Conservation (phyloP, 257 asterid genomes). For the Gentiana dahurica region DNA sequence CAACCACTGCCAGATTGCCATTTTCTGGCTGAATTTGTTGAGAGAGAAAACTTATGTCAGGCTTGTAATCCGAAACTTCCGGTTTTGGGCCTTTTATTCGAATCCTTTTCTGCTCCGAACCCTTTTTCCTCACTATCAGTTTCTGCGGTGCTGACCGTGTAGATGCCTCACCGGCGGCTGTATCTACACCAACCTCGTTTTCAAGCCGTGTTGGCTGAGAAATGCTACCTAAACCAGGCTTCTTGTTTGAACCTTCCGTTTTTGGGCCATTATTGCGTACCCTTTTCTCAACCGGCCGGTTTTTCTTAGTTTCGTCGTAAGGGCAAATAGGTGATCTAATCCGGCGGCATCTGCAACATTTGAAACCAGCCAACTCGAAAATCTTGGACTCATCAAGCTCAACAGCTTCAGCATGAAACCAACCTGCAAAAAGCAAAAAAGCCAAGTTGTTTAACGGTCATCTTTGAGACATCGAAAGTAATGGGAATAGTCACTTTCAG, state of each 20-base stretch:
- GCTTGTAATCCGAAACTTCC: constrained; percentile 9
- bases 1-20: constrained; percentile 15
- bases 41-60: constrained; percentile 3
- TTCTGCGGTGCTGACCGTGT: constrained; percentile 39
- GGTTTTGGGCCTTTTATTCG: constrained; percentile 22
- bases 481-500: no score
- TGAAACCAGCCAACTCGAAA: constrained; percentile 43
- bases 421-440: constrained; percentile 38
- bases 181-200: no score
- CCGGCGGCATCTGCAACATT: constrained; percentile 83
- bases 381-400: constrained; percentile 58
- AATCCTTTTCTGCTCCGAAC: constrained; percentile 24
- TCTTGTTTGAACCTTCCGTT: constrained; percentile 20
- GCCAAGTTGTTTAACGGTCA: neutral
- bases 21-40: constrained; percentile 5
- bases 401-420: constrained; percentile 82
- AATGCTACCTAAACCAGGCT: constrained; percentile 16
- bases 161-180: constrained; percentile 17
- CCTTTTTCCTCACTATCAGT: constrained; percentile 42
- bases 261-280: constrained; percentile 22
- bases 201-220: no score
- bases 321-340: constrained; percentile 65
- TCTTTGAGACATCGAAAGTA: no score
- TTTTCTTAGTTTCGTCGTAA: constrained; percentile 23
- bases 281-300: constrained; percentile 26